Evolutionary conservation across 352 stramenopile genomes (phyloP), one percentile per base, ranked within the genome.

Genomic region (Elongisporangium anandrum): DNA sequence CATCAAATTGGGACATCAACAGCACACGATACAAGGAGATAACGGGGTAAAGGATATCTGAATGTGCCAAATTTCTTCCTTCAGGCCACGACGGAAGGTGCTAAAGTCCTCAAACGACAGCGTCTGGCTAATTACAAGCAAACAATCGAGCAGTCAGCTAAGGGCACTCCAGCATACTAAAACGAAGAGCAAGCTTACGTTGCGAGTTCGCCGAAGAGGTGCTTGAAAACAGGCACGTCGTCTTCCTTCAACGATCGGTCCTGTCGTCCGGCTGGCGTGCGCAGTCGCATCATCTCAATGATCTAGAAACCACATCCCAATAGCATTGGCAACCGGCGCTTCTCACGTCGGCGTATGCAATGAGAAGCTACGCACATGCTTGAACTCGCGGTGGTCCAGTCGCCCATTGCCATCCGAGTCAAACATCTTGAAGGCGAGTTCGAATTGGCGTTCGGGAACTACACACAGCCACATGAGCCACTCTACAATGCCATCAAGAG

Each of bases 341-440:
- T 47, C 15, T 15, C 53, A 24, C 6, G 38, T 12, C 34, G 26
- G 6, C 49, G 45, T 12, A 20, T 41, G 10, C 16, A 22, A 26
- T n/a, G 22, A 7, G 26, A 48, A 26, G 47, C 12, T 13, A 56
- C 66, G 45, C 26, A 94, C 85, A 64, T 88, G 80, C 69, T 90
- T 90, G 69, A 94, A 95, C 62, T 96, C 88, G 29, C 77, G 80
- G 60, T 92, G 79, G 52, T 95, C 85, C 47, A 96, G 65, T 19
- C 73, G 69, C 5, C 86, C 88, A 39, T 94, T 94, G 50, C 85
- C 81, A 53, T 95, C 82, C 1, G 75, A 60, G 65, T 96, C 88
- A 59, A 96, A 94, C 85, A 95, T 94, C 67, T 93, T 92, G 65
- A 96, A 95, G n/a, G 85, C 85, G 48, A 95, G 70, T 54, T 94